Evolutionary conservation across 441 rosid genomes (phyloP).

Genomic region (Breynia disticha): DNA sequence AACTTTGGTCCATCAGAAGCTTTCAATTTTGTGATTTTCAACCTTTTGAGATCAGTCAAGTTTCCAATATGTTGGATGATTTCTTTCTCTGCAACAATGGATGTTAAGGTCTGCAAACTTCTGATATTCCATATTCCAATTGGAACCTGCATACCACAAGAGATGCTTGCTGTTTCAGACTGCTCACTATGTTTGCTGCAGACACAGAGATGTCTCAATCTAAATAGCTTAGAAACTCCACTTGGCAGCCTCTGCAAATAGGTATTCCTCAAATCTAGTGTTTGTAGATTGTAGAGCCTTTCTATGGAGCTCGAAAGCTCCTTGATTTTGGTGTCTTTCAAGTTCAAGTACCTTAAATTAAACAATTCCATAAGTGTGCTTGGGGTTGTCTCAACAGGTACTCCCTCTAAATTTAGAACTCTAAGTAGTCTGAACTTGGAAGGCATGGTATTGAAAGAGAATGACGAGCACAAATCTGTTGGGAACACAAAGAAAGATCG

Average conservation of each 20-base stretch:
- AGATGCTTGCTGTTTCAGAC: conserved; percentile 1
- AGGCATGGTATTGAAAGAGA: conserved; percentile 9
- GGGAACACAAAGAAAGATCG: conserved; percentile 25
- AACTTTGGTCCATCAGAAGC: conserved; percentile 22
- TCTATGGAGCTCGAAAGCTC: conserved; percentile 19
- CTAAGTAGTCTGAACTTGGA: conserved; percentile 19
- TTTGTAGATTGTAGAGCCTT: conserved; percentile 17
- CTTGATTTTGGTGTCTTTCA: conserved; percentile 16
- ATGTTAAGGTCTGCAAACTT: conserved; percentile 30
- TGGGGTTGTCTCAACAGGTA: conserved; percentile 15
- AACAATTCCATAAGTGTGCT: conserved; percentile 14
- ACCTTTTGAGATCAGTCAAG: conserved; percentile 27
- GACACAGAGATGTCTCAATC: conserved; percentile 15
- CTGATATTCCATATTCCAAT: conserved; percentile 22
- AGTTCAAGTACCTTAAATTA: conserved; percentile 18
- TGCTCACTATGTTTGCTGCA: conserved; percentile 4
- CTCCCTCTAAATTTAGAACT: conserved; percentile 16
- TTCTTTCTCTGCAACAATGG: conserved; percentile 21
- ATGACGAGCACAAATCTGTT: conserved; percentile 15
- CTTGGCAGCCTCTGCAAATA: conserved; percentile 14
- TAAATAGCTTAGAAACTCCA: conserved; percentile 18
- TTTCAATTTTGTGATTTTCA: conserved; percentile 29
- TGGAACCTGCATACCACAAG: conserved; percentile 16
- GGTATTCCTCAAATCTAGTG: conserved; percentile 17
- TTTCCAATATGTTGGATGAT: conserved; percentile 26